Percentiles rank a stretch among this genome's conserved stretches.
These are phyloP conservation scores for Zymoseptoria pseudotritici DNA, from an alignment of 2,329 filamentous ascomycete species.

Conservation along the genomic window DNA sequence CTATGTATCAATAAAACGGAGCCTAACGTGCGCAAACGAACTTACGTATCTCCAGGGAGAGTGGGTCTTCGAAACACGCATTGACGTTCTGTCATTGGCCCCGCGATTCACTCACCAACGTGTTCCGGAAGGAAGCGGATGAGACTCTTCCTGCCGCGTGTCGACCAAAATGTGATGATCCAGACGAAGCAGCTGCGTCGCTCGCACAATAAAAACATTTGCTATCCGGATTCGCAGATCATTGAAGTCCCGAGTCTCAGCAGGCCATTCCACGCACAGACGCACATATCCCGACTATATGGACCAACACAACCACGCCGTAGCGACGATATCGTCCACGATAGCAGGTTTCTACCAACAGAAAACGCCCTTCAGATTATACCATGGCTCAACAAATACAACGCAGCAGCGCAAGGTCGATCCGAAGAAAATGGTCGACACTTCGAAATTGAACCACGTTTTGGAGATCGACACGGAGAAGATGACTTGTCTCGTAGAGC, in stretches of 20 bases:
- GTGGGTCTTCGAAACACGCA: not conserved
- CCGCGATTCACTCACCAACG: not conserved
- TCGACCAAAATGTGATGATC: not conserved
- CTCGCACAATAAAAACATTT: not conserved
- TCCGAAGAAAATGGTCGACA: conserved; percentile 40
- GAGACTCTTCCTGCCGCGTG: not conserved
- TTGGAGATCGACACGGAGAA: conserved; percentile 35
- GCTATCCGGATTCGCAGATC: not conserved
- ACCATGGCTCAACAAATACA: conserved; percentile 51
- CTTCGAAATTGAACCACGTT: conserved; percentile 42
- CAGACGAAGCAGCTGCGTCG: not conserved
- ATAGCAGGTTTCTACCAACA: conserved; percentile 36
- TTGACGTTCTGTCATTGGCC: not conserved
- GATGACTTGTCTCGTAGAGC: conserved; percentile 51
- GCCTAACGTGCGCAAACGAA: not conserved
- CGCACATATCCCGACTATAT: not conserved
- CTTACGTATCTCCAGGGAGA: not conserved
- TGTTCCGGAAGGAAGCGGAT: not conserved
- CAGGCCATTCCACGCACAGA: not conserved
- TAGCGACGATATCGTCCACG: conserved; percentile 7
- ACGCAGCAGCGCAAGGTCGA: conserved; percentile 32
- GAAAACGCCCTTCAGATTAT: conserved; percentile 47
- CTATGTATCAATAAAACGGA: too few relatives aligned
- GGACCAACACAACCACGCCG: conserved; percentile 10
- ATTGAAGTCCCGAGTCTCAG: not conserved